Evolutionary conservation across 2,329 filamentous ascomycete genomes (phyloP), one percentile per base, ranked within the genome.

Genomic region (Penicillium hesseltinei): DNA sequence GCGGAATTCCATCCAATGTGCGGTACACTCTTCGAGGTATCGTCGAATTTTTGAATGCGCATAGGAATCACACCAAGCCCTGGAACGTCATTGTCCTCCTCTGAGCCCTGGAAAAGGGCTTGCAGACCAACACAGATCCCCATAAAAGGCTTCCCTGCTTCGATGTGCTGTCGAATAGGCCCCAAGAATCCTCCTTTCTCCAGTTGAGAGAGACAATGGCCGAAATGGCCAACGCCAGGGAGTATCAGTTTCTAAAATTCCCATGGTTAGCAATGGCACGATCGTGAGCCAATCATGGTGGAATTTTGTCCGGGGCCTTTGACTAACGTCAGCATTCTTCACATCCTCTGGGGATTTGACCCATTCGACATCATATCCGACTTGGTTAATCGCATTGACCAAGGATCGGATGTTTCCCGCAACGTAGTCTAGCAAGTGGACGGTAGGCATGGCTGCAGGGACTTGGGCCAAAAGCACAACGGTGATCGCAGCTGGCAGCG

Each of bases 1-100:
- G 95, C 94, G 66, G 88, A 92, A 77, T 99, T 99, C 94, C 94
- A 99, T 54, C 94, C 94, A 74, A 99, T 99, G 77, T 99, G 95
- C 39, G 94, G 94, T n/a, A 99, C 95, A 38, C 92, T 88, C 78
- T 97, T 97, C 68, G 84, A 79, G 33, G 76, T 74, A 72, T 90
- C 86, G 71, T 91, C 80, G 77, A 99, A 99, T 59, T 88, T 87
- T 70, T 85, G 81, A 62, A 99, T 83, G 11, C 78, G 79, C 39
- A 84, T 84, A 44, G 88, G 86, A 60, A 97, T 86, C 29, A 96
- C 45, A 5, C 88, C 89, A 47, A 99, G 79, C 1, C 94, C 94
- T 2, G 86, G 77, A 15, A 91, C 86, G 19, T 80, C 75, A 0
- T 86, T 79, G 63, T 91, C 88, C 74, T 99, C 94, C 40, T 86